phyloP scores from a whole-genome alignment of 2,329 filamentous ascomycete genomes.

The Trichoderma atroviride region DNA sequence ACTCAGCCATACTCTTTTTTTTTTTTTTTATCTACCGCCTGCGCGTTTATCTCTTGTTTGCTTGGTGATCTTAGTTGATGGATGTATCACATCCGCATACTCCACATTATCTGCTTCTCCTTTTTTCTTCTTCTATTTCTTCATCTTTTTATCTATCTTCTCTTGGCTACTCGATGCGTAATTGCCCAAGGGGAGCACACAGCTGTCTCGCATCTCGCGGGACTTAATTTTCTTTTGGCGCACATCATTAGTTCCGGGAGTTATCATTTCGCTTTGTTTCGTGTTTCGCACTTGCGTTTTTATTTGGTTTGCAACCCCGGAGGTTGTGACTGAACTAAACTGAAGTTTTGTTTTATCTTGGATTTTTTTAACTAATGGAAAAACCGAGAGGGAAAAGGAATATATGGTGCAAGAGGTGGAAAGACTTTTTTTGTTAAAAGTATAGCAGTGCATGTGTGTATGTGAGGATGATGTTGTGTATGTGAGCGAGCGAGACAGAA shows the following conservation, averaged over 20 bases:
- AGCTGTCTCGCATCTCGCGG: constrained; percentile 34
- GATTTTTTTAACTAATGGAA: constrained; percentile 27
- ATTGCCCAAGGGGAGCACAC: constrained; percentile 21
- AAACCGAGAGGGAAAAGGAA: constrained; percentile 20
- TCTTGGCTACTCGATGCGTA: constrained; percentile 11
- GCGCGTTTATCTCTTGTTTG: constrained; percentile 24
- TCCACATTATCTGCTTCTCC: constrained; percentile 24
- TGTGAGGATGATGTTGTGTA: background rate
- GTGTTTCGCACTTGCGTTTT: constrained; percentile 12
- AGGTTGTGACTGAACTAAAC: constrained; percentile 36
- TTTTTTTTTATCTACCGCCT: constrained; percentile 24
- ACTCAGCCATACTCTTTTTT: constrained; percentile 26
- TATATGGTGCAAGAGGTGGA: constrained; percentile 24
- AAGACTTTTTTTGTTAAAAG: constrained; percentile 19
- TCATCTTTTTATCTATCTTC: constrained; percentile 33
- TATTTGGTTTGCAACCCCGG: constrained; percentile 40
- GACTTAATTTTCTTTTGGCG: constrained; percentile 37
- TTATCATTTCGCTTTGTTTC: constrained; percentile 30
- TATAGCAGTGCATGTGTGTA: constrained; percentile 5
- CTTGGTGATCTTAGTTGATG: constrained; percentile 31
- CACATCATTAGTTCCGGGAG: constrained; percentile 33
- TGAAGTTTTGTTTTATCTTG: constrained; percentile 26
- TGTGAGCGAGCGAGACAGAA: background rate
- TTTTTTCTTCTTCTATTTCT: constrained; percentile 37
- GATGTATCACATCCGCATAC: constrained; percentile 32